Percentiles rank a stretch among this genome's conserved stretches.
phyloP scores from a whole-genome alignment of 768 basidiomycete genomes.

The Thelephora ganbajun region DNA sequence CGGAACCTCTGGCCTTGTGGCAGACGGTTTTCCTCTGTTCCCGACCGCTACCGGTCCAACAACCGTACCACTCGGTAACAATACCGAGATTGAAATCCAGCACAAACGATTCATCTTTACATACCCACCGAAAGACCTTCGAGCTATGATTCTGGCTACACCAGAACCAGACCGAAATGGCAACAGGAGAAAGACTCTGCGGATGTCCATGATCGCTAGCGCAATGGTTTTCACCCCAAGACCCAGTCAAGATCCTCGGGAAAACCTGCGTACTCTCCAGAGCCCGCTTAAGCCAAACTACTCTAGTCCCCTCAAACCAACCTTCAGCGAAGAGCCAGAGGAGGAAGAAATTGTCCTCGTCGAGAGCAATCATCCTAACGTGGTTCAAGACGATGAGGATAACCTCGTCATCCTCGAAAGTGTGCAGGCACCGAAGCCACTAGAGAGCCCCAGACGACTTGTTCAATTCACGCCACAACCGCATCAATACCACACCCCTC shows the following conservation, averaged over 20 bases:
- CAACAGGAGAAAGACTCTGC: slow-evolving; percentile 28
- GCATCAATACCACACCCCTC: slow-evolving; percentile 14
- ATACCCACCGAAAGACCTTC: slow-evolving; percentile 63
- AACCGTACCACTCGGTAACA: slow-evolving; percentile 51
- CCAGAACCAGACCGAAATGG: slow-evolving; percentile 24
- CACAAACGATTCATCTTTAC: slow-evolving; percentile 58
- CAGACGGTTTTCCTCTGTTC: slow-evolving; percentile 52
- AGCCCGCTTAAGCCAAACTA: slow-evolving; percentile 29
- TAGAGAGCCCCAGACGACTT: slow-evolving; percentile 5
- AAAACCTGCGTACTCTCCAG: slow-evolving; percentile 51
- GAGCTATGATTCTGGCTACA: slow-evolving; percentile 34
- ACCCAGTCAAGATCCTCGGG: slow-evolving; percentile 41
- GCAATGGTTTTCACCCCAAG: slow-evolving; percentile 62
- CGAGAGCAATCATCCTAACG: slow-evolving; percentile 49
- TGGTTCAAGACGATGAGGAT: slow-evolving; percentile 57
- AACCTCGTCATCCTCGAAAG: slow-evolving; percentile 57
- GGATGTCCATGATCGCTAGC: slow-evolving; percentile 64
- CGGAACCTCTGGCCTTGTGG: slow-evolving; percentile 38
- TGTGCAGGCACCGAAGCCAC: slow-evolving; percentile 17
- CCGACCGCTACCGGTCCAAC: slow-evolving; percentile 29
- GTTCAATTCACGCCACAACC: slow-evolving; percentile 5
- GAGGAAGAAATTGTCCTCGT: slow-evolving; percentile 37
- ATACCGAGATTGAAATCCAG: slow-evolving; percentile 54
- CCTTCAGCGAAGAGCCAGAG: slow-evolving; percentile 25
- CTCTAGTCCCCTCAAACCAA: slow-evolving; percentile 10